Percentiles rank a stretch among this genome's conserved stretches.
These are phyloP conservation scores for Cyberlindnera saturnus DNA, from an alignment of 805 yeast genomes.

Conservation along the genomic window DNA sequence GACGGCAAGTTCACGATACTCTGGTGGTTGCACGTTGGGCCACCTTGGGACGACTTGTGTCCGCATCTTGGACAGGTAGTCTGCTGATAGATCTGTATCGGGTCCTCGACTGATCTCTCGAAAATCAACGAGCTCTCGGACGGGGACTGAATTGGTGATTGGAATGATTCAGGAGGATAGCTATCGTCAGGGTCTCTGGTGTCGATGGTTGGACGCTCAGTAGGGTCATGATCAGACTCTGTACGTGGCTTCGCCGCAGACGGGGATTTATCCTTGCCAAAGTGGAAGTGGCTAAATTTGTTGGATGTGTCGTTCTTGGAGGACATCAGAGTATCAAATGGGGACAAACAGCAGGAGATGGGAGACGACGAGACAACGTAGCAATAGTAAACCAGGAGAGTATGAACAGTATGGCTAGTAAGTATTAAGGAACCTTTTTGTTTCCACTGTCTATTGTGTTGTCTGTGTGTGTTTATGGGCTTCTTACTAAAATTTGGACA, in stretches of 20 bases:
- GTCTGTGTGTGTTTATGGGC: no score
- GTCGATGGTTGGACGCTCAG: slow-evolving; percentile 8
- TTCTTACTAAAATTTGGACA: no score
- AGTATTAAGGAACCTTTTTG: no score
- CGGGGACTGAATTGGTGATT: slow-evolving; percentile 7
- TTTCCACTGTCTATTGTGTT: no score
- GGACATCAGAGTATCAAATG: no score
- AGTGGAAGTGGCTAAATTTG: slow-evolving; percentile 1
- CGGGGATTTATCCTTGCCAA: neutral
- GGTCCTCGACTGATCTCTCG: slow-evolving; percentile 64
- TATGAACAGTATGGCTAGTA: neutral
- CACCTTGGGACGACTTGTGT: slow-evolving; percentile 14
- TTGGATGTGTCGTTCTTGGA: neutral
- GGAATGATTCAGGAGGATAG: slow-evolving; percentile 15
- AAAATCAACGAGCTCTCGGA: slow-evolving; percentile 44
- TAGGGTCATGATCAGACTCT: slow-evolving; percentile 8
- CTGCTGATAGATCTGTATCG: slow-evolving; percentile 26
- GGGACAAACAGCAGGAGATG: neutral
- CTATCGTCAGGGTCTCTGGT: slow-evolving; percentile 13
- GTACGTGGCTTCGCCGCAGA: neutral
- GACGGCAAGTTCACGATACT: slow-evolving; percentile 28
- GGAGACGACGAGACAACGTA: neutral
- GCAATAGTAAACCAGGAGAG: neutral
- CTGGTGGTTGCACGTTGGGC: slow-evolving; percentile 22
- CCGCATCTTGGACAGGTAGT: slow-evolving; percentile 24